A percentile compares a stretch with the other conserved stretches of the same genome.
These are phyloP conservation scores for Helichrysum umbraculigerum DNA, from an alignment of 129 eudicot species.

Conservation along the genomic window DNA sequence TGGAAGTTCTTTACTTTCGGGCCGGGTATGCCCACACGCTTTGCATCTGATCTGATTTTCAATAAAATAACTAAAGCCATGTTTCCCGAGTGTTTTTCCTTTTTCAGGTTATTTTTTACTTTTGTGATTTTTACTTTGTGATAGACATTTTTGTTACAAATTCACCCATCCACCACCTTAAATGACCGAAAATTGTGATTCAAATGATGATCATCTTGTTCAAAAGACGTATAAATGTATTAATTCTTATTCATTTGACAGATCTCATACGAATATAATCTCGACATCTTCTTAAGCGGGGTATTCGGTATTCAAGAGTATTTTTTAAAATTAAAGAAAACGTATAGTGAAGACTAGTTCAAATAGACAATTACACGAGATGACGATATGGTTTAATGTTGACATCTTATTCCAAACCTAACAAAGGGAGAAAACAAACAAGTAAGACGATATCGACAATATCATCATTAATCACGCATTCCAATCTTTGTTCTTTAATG, in stretches of 20 bases:
- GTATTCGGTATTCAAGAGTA: neutral
- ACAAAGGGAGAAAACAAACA: slow-evolving; percentile 15
- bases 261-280: neutral
- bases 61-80: neutral
- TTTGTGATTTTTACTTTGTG: too few relatives aligned
- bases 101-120: too few relatives aligned
- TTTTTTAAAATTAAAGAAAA: neutral
- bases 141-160: too few relatives aligned
- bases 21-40: neutral
- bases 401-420: neutral
- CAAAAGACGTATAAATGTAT: too few relatives aligned
- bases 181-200: too few relatives aligned
- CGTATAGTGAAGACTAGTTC: neutral
- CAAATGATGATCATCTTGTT: too few relatives aligned
- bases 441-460: slow-evolving; percentile 3
- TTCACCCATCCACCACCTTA: too few relatives aligned
- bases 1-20: neutral
- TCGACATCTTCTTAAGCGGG: neutral
- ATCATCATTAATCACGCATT: neutral
- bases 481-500: slow-evolving; percentile 13
- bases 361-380: neutral
- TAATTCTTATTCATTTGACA: neutral
- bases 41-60: neutral
- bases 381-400: neutral
- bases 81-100: too few relatives aligned